Conservation (phyloP, 257 asterid species). For the Mentha longifolia region DNA sequence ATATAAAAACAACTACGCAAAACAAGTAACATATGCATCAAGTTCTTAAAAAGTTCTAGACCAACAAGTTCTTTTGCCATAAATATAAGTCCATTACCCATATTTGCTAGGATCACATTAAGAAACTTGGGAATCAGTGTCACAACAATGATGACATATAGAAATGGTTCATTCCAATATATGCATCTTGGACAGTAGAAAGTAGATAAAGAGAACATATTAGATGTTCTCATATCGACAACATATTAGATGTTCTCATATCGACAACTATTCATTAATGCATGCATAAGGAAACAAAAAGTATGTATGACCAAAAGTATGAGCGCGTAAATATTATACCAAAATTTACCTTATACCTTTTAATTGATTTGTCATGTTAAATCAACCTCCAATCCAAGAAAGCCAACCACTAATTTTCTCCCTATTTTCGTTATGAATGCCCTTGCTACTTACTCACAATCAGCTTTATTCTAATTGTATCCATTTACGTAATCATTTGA, state of each 20-base stretch:
- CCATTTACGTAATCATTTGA: neutral
- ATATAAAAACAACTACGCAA: conserved; percentile 9
- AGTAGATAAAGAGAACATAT: neutral
- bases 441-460: neutral
- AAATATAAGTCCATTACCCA: neutral
- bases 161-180: neutral
- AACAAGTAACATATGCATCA: neutral
- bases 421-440: neutral
- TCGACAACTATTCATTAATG: neutral
- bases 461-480: neutral
- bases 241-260: conserved; percentile 4
- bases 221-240: conserved; percentile 14
- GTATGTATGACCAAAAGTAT: neutral
- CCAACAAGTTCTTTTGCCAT: neutral
- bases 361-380: neutral
- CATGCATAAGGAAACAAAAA: neutral
- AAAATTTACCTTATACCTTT: neutral
- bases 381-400: neutral
- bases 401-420: neutral
- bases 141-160: neutral
- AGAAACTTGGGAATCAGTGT: conserved; percentile 3
- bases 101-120: conserved; percentile 2
- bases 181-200: conserved; percentile 5
- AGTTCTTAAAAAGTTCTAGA: neutral
- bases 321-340: neutral